Base-by-base conservation (phyloP, 2,329 filamentous ascomycete species). In the Aspergillus vadensis region DNA sequence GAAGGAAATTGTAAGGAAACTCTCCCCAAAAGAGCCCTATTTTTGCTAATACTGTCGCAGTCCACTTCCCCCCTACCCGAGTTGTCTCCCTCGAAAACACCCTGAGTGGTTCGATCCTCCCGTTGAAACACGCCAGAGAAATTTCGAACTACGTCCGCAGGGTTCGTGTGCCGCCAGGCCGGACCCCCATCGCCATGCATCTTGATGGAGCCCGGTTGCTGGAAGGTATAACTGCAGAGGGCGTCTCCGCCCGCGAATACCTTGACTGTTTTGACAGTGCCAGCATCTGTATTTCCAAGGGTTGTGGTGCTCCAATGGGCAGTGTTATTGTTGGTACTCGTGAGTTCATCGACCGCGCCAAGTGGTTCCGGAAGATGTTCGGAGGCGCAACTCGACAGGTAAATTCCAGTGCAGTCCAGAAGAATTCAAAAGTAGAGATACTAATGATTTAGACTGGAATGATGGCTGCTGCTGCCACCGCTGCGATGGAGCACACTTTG, bases 231-330 rank as follows among this genome's bases (percentile, higher is more conserved):
- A 61, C 68, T 2, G 69, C 70, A 15, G 67, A 67, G 56, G 68
- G 65, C 0, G 60, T 67, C 6, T 58, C 62, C 21, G 51, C 74
- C 9, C 65, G 64, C 27, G 72, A 75, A 2, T 76, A 74, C 57
- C 69, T 68, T 27, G 65, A 62, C 14, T 67, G 67, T 50, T 75
- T 76, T 58, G 73, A 76, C 57, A 71, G 65, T 12, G 67, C 73
- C 15, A 70, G 67, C n/a, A 68, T 76, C 47, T 75, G 72, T 54
- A 61, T 76, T 21, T 67, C 72, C 7, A 75, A 75, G 57, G 70
- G 71, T 3, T 65, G 74, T 10, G 72, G 73, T 19, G 73, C 73
- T 10, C 73, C 73, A 0, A 67, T 75, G 63, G 72, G 73, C 7
- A 70, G 71, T 38, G 61, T 76, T 17, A 68, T 76, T 51, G 66